Conservation (phyloP, 805 yeast species). For the Candida multigemmis region DNA sequence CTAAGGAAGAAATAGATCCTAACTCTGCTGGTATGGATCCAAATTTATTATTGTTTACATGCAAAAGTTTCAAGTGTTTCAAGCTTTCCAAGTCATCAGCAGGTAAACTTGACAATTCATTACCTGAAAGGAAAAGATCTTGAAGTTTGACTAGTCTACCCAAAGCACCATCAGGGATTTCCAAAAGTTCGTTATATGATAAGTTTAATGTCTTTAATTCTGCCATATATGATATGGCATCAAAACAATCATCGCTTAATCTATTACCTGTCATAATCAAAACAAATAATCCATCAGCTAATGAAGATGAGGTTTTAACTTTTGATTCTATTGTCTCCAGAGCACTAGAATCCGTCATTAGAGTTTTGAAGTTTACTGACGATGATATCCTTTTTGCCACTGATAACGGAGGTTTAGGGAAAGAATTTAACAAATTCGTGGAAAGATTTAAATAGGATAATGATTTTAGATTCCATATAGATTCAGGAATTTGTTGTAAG, state of each 20-base stretch:
- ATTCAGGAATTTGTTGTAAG: slow-evolving; percentile 57
- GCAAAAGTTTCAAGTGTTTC: slow-evolving; percentile 48
- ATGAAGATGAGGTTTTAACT: slow-evolving; percentile 7
- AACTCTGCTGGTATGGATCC: slow-evolving; percentile 85
- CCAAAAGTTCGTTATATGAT: slow-evolving; percentile 77
- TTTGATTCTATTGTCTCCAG: background rate
- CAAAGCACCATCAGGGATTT: slow-evolving; percentile 70
- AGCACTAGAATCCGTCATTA: background rate
- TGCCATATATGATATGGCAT: slow-evolving; percentile 48
- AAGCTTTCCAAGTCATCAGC: slow-evolving; percentile 74
- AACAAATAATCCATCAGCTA: slow-evolving; percentile 43
- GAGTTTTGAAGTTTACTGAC: slow-evolving; percentile 12
- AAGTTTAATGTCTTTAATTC: slow-evolving; percentile 60
- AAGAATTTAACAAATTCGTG: slow-evolving; percentile 55
- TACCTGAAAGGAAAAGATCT: slow-evolving; percentile 76
- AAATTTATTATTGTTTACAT: slow-evolving; percentile 75
- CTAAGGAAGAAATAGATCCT: slow-evolving; percentile 53
- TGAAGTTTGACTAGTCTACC: slow-evolving; percentile 46
- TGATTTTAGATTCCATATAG: slow-evolving; percentile 53
- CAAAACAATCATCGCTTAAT: slow-evolving; percentile 68
- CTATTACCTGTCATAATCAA: slow-evolving; percentile 78
- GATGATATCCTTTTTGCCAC: slow-evolving; percentile 24
- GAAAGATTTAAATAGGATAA: slow-evolving; percentile 59
- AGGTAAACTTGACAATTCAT: slow-evolving; percentile 67
- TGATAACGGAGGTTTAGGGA: slow-evolving; percentile 43